Evolutionary conservation across 2,329 filamentous ascomycete genomes (phyloP), one percentile per base, ranked within the genome.

Genomic region (Ambrosiella xylebori): DNA sequence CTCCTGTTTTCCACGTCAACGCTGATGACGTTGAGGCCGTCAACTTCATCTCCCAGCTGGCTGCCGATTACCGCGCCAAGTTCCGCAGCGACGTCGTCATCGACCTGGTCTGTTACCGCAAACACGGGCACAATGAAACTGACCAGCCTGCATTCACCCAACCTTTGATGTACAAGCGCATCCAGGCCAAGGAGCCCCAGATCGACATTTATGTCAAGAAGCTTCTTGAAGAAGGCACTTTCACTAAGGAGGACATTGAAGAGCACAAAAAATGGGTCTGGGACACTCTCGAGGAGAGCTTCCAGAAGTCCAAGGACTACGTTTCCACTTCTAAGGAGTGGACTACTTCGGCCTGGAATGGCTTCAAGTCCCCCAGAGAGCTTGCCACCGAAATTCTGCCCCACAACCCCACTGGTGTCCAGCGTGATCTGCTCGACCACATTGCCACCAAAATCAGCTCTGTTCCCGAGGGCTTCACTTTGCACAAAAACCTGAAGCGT

Each of bases 211-310:
- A 98, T 69, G 81, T 93, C 64, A 81, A 95, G 67, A 87, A 95
- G 77, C 83, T 98, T 57, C 77, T 96, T 49, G 78, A 88, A 62
- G 90, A 96, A 67, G 88, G 90, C 65, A 95, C 87, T 57, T 98
- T 98, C 74, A 95, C 88, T 64, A 91, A 95, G 75, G 90, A 93
- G 66, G 93, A 98, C 68, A 85, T 98, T 61, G 91, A 98, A 60
- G 93, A 98, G 77, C 93, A 98, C 79, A 95, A 95, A 79, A 87
- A 94, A 71, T 98, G 93, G 93, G 93, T 97, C 61, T 98, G 91
- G 93, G 87, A 87, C 62, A 97, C 97, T 90, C 79, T 98, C 59
- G 91, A 95, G 68, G 91, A 97, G 71, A 96, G 89, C 74, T 98
- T 97, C 72, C 79, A 88, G 66, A 89, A 91, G 73, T 95, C 90